Conservation (phyloP, 495 filamentous ascomycete species). For the Xylaria intraflava region DNA sequence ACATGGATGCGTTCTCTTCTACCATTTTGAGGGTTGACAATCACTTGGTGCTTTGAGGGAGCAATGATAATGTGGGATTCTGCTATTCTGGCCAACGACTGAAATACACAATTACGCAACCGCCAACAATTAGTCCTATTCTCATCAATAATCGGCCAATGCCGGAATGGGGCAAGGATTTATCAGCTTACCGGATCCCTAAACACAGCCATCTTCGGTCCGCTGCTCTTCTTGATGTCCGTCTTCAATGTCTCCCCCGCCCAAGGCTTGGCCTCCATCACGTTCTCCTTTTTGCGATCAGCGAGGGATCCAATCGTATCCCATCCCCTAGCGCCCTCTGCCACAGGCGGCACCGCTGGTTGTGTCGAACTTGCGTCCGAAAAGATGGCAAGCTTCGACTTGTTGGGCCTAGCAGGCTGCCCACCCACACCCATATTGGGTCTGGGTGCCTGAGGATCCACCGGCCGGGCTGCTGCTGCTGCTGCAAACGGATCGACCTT, state of each 20-base stretch:
- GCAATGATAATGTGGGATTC: constrained; percentile 45
- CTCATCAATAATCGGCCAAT: constrained; percentile 74
- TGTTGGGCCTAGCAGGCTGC: constrained; percentile 35
- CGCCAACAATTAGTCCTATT: constrained; percentile 87
- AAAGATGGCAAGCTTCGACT: constrained; percentile 87
- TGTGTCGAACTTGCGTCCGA: constrained; percentile 60
- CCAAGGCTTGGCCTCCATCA: constrained; percentile 82
- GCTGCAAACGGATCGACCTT: constrained; percentile 76
- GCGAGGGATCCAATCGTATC: constrained; percentile 79
- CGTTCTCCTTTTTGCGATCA: constrained; percentile 92
- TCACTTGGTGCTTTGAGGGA: constrained; percentile 57
- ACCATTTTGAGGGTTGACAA: constrained; percentile 69
- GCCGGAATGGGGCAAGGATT: constrained; percentile 23
- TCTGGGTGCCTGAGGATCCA: constrained; percentile 63
- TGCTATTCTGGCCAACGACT: constrained; percentile 46
- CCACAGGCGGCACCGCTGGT: constrained; percentile 38
- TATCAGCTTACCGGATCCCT: constrained; percentile 84
- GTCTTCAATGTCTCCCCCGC: constrained; percentile 84
- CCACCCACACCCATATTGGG: constrained; percentile 41
- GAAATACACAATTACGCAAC: constrained; percentile 45
- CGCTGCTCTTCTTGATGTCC: constrained; percentile 66
- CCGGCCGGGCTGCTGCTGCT: constrained; percentile 27
- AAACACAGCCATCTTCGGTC: constrained; percentile 84
- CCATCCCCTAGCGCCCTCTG: constrained; percentile 63
- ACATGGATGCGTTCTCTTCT: constrained; percentile 80